Evolutionary conservation across 345 rosid genomes (phyloP), one percentile per base, ranked within the genome.

Genomic region (Sonneratia caseolaris): DNA sequence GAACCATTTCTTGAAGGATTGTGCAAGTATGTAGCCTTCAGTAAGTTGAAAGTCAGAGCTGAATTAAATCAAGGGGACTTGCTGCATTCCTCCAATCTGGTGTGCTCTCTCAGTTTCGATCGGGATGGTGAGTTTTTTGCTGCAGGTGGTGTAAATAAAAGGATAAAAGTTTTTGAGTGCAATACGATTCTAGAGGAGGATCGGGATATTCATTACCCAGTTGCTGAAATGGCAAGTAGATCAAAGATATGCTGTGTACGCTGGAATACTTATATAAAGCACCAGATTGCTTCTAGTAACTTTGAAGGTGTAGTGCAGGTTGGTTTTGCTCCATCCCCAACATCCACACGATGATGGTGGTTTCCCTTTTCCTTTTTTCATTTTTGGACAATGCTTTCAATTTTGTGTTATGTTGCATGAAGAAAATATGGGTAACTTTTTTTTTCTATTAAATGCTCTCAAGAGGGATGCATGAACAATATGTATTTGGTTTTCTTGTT

Each of bases 271-370:
- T 95, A 92, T 76, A 92, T 92, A 37, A 92, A 92, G 78, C 88
- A 91, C 76, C 97, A 90, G 77, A 84, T 95, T 77, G 97, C 97
- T 62, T 92, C 97, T 15, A 95, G 99, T 75, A 95, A 95, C 86
- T 90, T 95, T 67, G 97, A 95, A 76, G 99, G 99, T 37, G 89
- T 90, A 37, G 96, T 95, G 78, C 99, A 95, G 97, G 99, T 90
- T 75, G 45, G 45, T 42, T 42, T 42, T 42, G 45, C 45, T 42
- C 45, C 10, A 5, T 42, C 45, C 32, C 45, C 45, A 42, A 42
- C 10, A 42, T 5, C 45, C 45, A 42, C 10, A 2, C 10, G 5
- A 42, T 42, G 5, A 42, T 42, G 45, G 45, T 42, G 10, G 45
- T 42, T 42, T 42, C 10, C 10, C 45, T 42, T 42, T 42, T 42